These are phyloP conservation scores for Chlamydomonas applanata DNA, from an alignment of 139 green algal genomes.

Conservation along the genomic window DNA sequence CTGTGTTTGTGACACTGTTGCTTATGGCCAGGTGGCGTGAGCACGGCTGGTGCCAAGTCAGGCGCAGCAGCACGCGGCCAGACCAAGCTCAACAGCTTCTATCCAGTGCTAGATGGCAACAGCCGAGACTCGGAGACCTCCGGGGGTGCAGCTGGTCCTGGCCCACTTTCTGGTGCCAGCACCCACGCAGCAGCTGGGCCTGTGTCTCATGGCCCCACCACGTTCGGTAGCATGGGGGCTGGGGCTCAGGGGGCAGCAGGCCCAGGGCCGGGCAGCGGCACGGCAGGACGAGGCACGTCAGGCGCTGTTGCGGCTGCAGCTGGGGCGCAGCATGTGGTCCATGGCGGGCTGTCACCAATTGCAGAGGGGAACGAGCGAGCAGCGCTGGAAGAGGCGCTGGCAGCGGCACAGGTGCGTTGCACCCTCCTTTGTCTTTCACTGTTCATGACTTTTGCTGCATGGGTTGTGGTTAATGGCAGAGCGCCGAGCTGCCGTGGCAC, in stretches of 20 bases:
- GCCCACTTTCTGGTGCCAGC: background rate
- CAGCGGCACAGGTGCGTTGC: no score
- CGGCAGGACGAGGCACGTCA: no score
- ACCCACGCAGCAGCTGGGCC: conserved; percentile 1
- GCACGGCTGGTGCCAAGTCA: background rate
- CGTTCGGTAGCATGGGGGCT: background rate
- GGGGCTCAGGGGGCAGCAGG: background rate
- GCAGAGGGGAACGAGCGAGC: no score
- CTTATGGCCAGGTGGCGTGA: background rate
- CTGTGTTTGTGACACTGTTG: background rate
- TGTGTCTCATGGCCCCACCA: background rate
- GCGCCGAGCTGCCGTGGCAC: no score
- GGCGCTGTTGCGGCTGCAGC: no score
- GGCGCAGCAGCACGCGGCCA: background rate
- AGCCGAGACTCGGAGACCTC: conserved; percentile 3
- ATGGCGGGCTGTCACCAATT: no score
- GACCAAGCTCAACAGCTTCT: conserved; percentile 11
- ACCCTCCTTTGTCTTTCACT: no score
- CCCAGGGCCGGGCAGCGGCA: background rate
- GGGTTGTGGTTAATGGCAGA: no score
- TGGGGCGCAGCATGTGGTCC: no score
- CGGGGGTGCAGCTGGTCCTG: background rate
- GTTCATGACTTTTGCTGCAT: no score
- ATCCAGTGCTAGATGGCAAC: conserved; percentile 7
- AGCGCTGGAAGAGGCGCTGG: no score